Evolutionary conservation across 2,329 filamentous ascomycete species (phyloP), one percentile per base, ranked within the genome.

Genomic region (Exutisphaerella laricina): DNA sequence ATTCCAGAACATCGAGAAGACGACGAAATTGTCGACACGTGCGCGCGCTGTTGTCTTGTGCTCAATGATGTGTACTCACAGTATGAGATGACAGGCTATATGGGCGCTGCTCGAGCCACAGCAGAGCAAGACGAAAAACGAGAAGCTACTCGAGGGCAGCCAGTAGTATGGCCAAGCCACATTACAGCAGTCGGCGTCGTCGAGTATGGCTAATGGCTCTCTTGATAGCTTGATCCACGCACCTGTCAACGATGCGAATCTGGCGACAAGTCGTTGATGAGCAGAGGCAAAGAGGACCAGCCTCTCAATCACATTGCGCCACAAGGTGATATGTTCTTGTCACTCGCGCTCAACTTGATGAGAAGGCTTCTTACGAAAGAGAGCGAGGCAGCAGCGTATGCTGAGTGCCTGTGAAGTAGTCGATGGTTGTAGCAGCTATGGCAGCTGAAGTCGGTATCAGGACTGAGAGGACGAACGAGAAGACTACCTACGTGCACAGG

Each of bases 41-140:
- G 37, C 9, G 4, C 40, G 20, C 12, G 40, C 32, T 1, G 32
- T 43, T 8, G 18, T 14, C 16, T 43, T 43, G 32, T 46, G 43
- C 13, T 41, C 33, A 10, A 25, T 29, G 13, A 46, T 26, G 31
- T 46, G 42, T 12, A 26, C 29, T 10, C 33, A 22, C n/a, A 46
- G 17, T 23, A 35, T 13, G 12, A 46, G 18, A 3, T 41, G 18
- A 13, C 38, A 46, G 7, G 43, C 43, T 26, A 46, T 23, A 21
- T 46, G 43, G 9, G 38, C 17, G 17, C 43, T 37, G 26, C 43
- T 46, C 4, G 43, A 46, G 4, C 39, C 32, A 18, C 43, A 46
- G 20, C 38, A 32, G 1, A 46, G 26, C 8, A 41, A 46, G 1
- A 46, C 32, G 3, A 46, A 38, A 21, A 46, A 39, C 8, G 37